phyloP scores from a whole-genome alignment of 495 filamentous ascomycete genomes.

The Margaritispora aquatica region DNA sequence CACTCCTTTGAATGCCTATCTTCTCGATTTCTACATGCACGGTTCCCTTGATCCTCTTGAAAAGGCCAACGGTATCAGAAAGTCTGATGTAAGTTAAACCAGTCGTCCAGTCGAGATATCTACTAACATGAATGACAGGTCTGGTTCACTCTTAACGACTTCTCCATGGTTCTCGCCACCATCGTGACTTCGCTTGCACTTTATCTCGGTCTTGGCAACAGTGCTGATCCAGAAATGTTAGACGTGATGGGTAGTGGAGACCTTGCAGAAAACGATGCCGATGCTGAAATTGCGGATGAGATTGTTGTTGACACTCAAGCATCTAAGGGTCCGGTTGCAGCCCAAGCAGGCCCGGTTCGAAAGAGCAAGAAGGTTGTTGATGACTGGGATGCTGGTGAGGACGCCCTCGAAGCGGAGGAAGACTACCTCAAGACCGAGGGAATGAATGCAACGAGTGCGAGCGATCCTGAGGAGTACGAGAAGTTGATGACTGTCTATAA shows the following conservation, averaged over 20 bases:
- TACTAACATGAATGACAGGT: slow-evolving; percentile 41
- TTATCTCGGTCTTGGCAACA: slow-evolving; percentile 31
- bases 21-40: slow-evolving; percentile 71
- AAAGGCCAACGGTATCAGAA: slow-evolving; percentile 52
- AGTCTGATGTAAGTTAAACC: slow-evolving; percentile 61
- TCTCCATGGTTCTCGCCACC: slow-evolving; percentile 61
- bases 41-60: slow-evolving; percentile 51
- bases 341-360: slow-evolving; percentile 5
- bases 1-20: slow-evolving; percentile 58
- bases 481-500: slow-evolving; percentile 50
- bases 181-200: slow-evolving; percentile 51
- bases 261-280: slow-evolving; percentile 25
- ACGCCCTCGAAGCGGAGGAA: slow-evolving; percentile 22
- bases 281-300: slow-evolving; percentile 26
- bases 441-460: slow-evolving; percentile 12
- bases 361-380: slow-evolving; percentile 36
- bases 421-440: slow-evolving; percentile 20
- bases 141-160: slow-evolving; percentile 42
- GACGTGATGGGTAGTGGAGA: slow-evolving; percentile 34
- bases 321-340: neutral
- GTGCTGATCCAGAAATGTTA: slow-evolving; percentile 33
- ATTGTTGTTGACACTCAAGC: slow-evolving; percentile 5
- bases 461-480: slow-evolving; percentile 31
- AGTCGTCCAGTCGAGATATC: slow-evolving; percentile 49
- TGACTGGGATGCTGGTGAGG: slow-evolving; percentile 31